These are phyloP conservation scores for Copromyces sp. DNA, from an alignment of 495 filamentous ascomycete genomes.

Conservation along the genomic window DNA sequence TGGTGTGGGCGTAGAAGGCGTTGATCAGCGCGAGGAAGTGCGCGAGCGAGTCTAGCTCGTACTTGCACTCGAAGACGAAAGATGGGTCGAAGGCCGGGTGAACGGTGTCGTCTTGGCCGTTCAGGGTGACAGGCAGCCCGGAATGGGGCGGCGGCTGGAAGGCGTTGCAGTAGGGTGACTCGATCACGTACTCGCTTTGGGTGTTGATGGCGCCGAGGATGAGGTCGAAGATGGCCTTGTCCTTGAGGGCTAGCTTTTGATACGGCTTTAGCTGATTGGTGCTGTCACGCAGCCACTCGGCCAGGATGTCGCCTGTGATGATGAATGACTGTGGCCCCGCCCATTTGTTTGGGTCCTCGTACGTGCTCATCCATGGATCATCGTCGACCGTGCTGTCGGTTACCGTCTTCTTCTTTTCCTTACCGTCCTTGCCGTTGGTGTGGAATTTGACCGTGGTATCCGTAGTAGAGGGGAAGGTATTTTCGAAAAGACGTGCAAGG, in stretches of 20 bases:
- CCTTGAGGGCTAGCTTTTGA: constrained; percentile 70
- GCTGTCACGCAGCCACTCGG: constrained; percentile 95
- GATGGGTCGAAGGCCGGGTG: constrained; percentile 77
- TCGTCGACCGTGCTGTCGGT: constrained; percentile 3
- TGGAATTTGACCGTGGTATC: constrained; percentile 76
- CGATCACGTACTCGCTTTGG: constrained; percentile 87
- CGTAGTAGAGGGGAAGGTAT: constrained; percentile 92
- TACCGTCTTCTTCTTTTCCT: constrained; percentile 12
- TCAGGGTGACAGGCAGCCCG: constrained; percentile 53
- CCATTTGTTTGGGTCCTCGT: constrained; percentile 51
- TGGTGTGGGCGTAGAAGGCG: constrained; percentile 73
- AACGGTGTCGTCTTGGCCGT: constrained; percentile 71
- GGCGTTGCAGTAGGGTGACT: constrained; percentile 94
- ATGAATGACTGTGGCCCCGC: constrained; percentile 84
- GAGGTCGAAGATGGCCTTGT: constrained; percentile 61
- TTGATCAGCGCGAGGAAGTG: constrained; percentile 81
- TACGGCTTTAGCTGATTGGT: constrained; percentile 93
- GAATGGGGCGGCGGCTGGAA: constrained; percentile 90
- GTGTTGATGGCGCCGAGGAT: constrained; percentile 96
- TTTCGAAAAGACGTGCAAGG: constrained; percentile 87
- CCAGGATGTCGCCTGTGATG: constrained; percentile 97
- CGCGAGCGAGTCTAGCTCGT: constrained; percentile 92
- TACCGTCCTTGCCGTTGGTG: constrained; percentile 33
- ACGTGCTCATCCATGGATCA: constrained; percentile 2
- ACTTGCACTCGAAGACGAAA: constrained; percentile 96